phyloP scores from a whole-genome alignment of 495 filamentous ascomycete genomes.

The Neurospora hispaniola region DNA sequence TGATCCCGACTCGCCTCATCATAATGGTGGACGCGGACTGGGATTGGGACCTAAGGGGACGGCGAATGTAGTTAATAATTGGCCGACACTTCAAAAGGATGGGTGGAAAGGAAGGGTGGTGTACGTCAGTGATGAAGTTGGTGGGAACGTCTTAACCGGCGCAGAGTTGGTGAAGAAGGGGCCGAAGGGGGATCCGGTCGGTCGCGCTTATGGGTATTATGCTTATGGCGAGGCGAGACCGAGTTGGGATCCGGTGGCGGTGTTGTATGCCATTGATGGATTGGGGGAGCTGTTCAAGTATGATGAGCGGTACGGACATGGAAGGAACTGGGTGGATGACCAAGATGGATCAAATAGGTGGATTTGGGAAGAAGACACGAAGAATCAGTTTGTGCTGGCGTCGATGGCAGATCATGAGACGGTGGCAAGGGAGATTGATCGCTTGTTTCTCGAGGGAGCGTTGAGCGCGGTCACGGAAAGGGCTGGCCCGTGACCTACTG shows the following conservation, averaged over 20 bases:
- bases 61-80: slow-evolving; percentile 27
- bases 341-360: slow-evolving; percentile 25
- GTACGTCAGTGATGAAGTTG: slow-evolving; percentile 29
- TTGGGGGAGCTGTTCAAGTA: slow-evolving; percentile 19
- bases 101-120: slow-evolving; percentile 25
- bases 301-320: slow-evolving; percentile 20
- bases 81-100: neutral
- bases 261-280: slow-evolving; percentile 29
- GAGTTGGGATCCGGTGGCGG: slow-evolving; percentile 37
- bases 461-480: neutral
- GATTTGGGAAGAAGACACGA: slow-evolving; percentile 20
- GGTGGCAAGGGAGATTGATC: slow-evolving; percentile 16
- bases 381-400: slow-evolving; percentile 25
- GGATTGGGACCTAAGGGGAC: slow-evolving; percentile 3
- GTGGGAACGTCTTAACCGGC: slow-evolving; percentile 26
- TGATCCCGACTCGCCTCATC: slow-evolving; percentile 11
- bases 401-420: slow-evolving; percentile 7
- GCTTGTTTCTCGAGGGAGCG: slow-evolving; percentile 9
- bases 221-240: slow-evolving; percentile 20
- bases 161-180: slow-evolving; percentile 22
- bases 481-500: neutral
- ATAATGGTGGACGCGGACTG: neutral
- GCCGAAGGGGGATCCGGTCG: slow-evolving; percentile 25
- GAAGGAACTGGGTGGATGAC: slow-evolving; percentile 13
- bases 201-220: slow-evolving; percentile 31